Percentiles rank a stretch among this genome's conserved stretches.
These are phyloP conservation scores for Phaeotremella fagi DNA, from an alignment of 768 basidiomycete species.

Conservation along the genomic window DNA sequence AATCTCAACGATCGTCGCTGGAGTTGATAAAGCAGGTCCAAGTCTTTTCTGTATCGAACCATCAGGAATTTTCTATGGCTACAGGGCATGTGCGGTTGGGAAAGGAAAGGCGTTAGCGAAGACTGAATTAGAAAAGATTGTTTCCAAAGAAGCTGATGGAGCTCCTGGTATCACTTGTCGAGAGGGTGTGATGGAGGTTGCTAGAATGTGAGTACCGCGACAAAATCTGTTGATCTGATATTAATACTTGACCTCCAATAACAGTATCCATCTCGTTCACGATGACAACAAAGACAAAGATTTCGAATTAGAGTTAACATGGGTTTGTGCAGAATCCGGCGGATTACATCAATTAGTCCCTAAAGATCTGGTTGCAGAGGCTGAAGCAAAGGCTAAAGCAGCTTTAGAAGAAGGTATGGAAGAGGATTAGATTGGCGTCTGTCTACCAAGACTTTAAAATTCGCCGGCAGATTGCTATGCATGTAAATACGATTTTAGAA, in stretches of 20 bases:
- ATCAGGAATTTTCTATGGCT: conserved; percentile 88
- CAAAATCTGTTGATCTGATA: background rate
- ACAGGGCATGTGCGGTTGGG: conserved; percentile 92
- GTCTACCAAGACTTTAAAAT: background rate
- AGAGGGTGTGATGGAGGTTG: conserved; percentile 87
- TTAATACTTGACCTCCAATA: background rate
- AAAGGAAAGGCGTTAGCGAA: conserved; percentile 98
- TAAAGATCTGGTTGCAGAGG: conserved; percentile 73
- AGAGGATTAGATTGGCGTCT: conserved; percentile 36
- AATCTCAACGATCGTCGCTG: conserved; percentile 83
- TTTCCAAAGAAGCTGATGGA: conserved; percentile 58
- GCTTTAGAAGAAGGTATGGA: conserved; percentile 62
- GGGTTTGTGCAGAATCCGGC: conserved; percentile 82
- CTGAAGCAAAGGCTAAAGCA: conserved; percentile 80
- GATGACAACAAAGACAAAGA: conserved; percentile 98
- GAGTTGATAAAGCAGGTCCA: conserved; percentile 83
- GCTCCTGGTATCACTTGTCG: conserved; percentile 57
- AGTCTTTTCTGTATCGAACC: conserved; percentile 87
- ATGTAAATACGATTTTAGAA: background rate
- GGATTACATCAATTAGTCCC: conserved; percentile 78
- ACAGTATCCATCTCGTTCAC: conserved; percentile 92
- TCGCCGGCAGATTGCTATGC: background rate
- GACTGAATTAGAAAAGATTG: conserved; percentile 95
- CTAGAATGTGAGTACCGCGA: conserved; percentile 71
- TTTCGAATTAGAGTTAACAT: conserved; percentile 96